A percentile compares a stretch with the other conserved stretches of the same genome.
phyloP scores from a whole-genome alignment of 768 basidiomycete genomes.

The Auricularia sp. region DNA sequence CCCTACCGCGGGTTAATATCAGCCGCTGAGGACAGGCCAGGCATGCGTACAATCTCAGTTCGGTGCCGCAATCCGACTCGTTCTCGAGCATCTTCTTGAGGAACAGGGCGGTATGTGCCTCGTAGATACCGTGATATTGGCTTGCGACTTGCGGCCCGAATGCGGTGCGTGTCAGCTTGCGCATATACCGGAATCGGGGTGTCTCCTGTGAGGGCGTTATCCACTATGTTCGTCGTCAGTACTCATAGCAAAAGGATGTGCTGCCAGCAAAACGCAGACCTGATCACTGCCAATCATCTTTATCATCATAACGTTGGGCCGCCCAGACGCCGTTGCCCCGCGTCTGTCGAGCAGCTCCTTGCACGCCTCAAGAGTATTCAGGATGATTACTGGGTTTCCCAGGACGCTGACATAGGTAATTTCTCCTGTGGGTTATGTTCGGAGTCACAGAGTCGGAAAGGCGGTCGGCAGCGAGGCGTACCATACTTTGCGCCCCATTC shows the following conservation, averaged over 20 bases:
- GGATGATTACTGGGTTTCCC: slow-evolving; percentile 1
- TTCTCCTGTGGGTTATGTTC: too few species aligned
- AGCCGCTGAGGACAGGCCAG: not conserved
- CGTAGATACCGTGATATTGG: not conserved
- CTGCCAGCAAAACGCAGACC: not conserved
- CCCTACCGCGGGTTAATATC: not conserved
- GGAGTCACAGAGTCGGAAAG: too few species aligned
- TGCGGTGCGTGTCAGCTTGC: not conserved
- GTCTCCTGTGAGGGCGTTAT: not conserved
- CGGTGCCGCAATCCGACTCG: not conserved
- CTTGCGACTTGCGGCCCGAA: not conserved
- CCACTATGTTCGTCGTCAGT: not conserved
- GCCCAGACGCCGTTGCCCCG: not conserved
- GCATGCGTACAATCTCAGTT: not conserved
- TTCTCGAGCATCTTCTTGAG: not conserved
- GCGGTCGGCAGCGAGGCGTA: too few species aligned
- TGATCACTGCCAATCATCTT: not conserved
- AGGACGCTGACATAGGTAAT: not conserved
- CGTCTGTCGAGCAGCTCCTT: slow-evolving; percentile 4
- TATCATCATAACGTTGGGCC: slow-evolving; percentile 1
- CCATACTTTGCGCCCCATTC: too few species aligned
- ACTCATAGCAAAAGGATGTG: not conserved
- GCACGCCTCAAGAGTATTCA: slow-evolving; percentile 1
- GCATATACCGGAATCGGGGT: not conserved
- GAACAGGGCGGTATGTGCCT: not conserved